Evolutionary conservation across 345 rosid genomes (phyloP).

Genomic region (Eutrema heterophyllum): DNA sequence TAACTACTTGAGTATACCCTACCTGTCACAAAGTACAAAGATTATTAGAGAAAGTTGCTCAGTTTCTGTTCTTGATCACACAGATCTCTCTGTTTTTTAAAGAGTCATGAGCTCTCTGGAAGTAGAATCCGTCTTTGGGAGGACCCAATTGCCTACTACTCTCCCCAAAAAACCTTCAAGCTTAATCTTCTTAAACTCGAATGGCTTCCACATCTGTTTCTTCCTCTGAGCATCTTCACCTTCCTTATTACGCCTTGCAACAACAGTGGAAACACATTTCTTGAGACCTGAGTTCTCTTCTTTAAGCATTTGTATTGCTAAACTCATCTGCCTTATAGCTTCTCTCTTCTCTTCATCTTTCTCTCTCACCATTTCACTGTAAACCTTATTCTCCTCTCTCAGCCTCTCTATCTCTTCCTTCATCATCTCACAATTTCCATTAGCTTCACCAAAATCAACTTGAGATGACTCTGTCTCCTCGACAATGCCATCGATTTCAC

Average conservation of each 20-base stretch:
- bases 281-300: constrained; percentile 32
- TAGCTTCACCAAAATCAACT: neutral
- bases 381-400: constrained; percentile 25
- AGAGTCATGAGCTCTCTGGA: constrained; percentile 20
- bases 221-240: constrained; percentile 15
- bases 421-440: neutral
- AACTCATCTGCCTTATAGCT: constrained; percentile 36
- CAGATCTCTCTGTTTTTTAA: neutral
- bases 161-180: constrained; percentile 17
- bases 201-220: constrained; percentile 24
- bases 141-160: constrained; percentile 15
- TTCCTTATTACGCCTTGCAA: constrained; percentile 13
- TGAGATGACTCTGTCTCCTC: neutral
- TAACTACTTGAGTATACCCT: constrained; percentile 16
- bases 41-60: neutral
- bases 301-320: constrained; percentile 31
- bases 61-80: constrained; percentile 7
- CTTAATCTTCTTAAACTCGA: constrained; percentile 21
- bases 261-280: constrained; percentile 10
- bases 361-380: constrained; percentile 21
- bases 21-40: constrained; percentile 8
- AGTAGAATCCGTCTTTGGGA: constrained; percentile 15
- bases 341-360: constrained; percentile 37
- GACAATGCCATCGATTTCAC: neutral
- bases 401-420: constrained; percentile 28